Base-by-base conservation (phyloP, 768 basidiomycete genomes). In the Flagelloscypha sp. region DNA sequence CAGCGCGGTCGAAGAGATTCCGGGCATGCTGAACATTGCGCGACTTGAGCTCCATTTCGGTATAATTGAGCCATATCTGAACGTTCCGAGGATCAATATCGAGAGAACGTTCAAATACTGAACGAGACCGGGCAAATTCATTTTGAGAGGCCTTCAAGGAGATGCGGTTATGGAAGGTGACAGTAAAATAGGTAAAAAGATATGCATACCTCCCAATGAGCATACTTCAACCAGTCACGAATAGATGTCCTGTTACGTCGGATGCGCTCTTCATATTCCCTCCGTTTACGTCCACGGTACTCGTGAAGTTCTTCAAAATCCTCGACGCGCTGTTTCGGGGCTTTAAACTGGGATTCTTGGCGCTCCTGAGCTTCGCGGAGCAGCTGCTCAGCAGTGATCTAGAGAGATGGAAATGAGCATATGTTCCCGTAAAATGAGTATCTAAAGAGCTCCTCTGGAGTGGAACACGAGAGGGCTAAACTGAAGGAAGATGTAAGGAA, bases 331-430 rank as follows among this genome's bases (percentile, higher is more conserved):
- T 99, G 95, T 49, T 82, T 87, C 8, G 95, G 95, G 1, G 93
- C 92, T 33, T 81, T 79, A 54, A 90, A 86, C 9, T 83, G 74
- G 20, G 85, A 74, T 56, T 98, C 95, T 66, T 98, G 93, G 36
- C 94, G 73, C 48, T 98, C 95, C 82, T 97, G 90, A 32, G 95
- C 95, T 68, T 99, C 95, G 49, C 95, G 83, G 7, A 99, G 69
- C 27, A 99, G 79, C 62, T 99, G 95, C 62, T 98, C 95, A 10
- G 95, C 89, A 39, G 95, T 98, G 62, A 98, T 93, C 89, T 97
- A 61, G 30, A 16, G 41, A 25, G 30, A 33, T 22, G 24, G 21
- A 16, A n/a, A n/a, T n/a, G n/a, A n/a, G n/a, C n/a, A n/a, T n/a
- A n/a, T n/a, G n/a, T n/a, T n/a, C n/a, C n/a, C n/a, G n/a, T n/a